These are phyloP conservation scores for Apium graveolens DNA, from an alignment of 129 eudicot genomes.

Conservation along the genomic window DNA sequence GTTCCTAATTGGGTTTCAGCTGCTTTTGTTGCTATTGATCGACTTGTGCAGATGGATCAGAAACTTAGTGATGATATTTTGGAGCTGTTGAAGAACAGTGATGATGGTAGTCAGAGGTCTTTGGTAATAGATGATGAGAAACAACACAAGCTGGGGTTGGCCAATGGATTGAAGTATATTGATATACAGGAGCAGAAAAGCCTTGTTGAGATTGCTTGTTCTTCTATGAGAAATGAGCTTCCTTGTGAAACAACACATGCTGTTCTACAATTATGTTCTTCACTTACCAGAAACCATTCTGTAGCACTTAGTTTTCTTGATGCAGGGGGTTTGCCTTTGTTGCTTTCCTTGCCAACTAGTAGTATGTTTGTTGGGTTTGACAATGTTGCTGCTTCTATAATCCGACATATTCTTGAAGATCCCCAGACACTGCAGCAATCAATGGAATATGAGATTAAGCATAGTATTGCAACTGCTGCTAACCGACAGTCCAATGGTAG, in stretches of 20 bases:
- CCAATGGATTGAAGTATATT: conserved; percentile 37
- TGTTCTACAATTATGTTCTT: conserved; percentile 72
- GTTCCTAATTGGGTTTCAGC: conserved; percentile 94
- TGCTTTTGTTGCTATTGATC: conserved; percentile 79
- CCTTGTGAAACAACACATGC: conserved; percentile 94
- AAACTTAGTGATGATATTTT: conserved; percentile 57
- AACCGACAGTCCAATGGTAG: conserved; percentile 85
- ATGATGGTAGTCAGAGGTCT: conserved; percentile 38
- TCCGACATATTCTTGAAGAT: conserved; percentile 94
- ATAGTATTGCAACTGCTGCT: conserved; percentile 55
- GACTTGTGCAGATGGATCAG: conserved; percentile 74
- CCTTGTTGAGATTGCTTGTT: conserved; percentile 74
- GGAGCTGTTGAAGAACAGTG: conserved; percentile 59
- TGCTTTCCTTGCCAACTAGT: conserved; percentile 76
- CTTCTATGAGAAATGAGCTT: conserved; percentile 51
- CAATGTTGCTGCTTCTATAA: conserved; percentile 71
- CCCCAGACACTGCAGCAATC: conserved; percentile 98
- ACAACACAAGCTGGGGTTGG: conserved; percentile 30
- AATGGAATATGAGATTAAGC: conserved; percentile 92
- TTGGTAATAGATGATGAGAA: conserved; percentile 61
- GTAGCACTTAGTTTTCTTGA: conserved; percentile 80
- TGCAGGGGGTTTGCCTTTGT: conserved; percentile 66
- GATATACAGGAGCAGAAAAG: conserved; percentile 65
- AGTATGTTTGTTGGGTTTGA: conserved; percentile 92
- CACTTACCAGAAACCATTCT: conserved; percentile 78